Percentiles rank a stretch among this genome's conserved stretches.
phyloP scores from a whole-genome alignment of 768 basidiomycete genomes.

The Leccinum variicolor region DNA sequence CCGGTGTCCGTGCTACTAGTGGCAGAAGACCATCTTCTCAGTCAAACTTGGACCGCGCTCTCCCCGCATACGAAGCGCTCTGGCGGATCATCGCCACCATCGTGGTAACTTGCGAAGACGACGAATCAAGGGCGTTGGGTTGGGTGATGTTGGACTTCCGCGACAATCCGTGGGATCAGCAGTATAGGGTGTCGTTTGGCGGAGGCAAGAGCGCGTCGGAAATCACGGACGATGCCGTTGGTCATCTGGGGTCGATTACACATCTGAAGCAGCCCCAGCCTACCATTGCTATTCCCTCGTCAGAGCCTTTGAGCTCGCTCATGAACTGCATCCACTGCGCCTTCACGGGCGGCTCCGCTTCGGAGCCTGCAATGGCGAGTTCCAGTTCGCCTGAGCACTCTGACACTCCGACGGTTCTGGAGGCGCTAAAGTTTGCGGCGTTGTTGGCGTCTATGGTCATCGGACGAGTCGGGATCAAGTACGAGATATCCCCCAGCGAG shows the following conservation, averaged over 20 bases:
- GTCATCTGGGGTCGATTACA: conserved; percentile 16
- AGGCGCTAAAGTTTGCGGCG: conserved; percentile 52
- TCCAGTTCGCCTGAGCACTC: conserved; percentile 22
- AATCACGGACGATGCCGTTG: conserved; percentile 19
- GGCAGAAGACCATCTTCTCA: not conserved
- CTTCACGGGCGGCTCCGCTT: not conserved
- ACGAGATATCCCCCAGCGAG: conserved; percentile 17
- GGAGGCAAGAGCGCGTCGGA: conserved; percentile 15
- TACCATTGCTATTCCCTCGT: not conserved
- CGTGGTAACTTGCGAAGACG: conserved; percentile 30
- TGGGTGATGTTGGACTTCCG: conserved; percentile 37
- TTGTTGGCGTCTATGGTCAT: conserved; percentile 44
- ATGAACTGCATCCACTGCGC: conserved; percentile 15
- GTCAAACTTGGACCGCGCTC: conserved; percentile 45
- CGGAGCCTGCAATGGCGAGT: not conserved
- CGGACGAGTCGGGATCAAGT: conserved; percentile 30
- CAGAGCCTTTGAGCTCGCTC: conserved; percentile 3
- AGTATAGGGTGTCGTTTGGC: conserved; percentile 15
- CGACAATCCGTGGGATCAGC: conserved; percentile 28
- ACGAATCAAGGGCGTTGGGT: conserved; percentile 15
- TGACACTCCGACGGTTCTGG: conserved; percentile 37
- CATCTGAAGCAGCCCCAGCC: conserved; percentile 4
- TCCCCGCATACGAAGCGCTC: conserved; percentile 59
- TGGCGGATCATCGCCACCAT: conserved; percentile 59
- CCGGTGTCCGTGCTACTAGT: not conserved